These are phyloP conservation scores for Flaveria robusta DNA, from an alignment of 129 eudicot genomes.

Conservation along the genomic window DNA sequence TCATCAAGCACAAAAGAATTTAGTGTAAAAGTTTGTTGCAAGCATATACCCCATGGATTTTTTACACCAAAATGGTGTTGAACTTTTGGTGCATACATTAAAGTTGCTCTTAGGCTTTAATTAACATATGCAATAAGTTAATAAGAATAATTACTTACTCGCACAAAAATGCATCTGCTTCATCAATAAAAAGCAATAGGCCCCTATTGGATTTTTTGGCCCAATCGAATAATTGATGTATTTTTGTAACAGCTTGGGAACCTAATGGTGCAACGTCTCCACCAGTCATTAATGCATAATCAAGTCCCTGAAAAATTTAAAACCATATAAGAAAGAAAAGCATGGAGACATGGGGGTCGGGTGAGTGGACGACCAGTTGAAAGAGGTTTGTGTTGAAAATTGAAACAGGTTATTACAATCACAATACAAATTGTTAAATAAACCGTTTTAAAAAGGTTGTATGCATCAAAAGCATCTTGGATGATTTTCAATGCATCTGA, in stretches of 20 bases:
- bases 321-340: constrained; percentile 8
- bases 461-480: not conserved
- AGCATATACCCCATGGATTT: not conserved
- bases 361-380: not conserved
- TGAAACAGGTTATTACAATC: not conserved
- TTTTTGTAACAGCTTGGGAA: constrained; percentile 94
- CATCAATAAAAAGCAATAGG: constrained; percentile 87
- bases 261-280: constrained; percentile 99
- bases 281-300: constrained; percentile 99
- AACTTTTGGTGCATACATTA: not conserved
- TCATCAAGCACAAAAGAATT: not conserved
- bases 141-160: constrained; percentile 58
- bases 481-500: not conserved
- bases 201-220: constrained; percentile 92
- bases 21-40: not conserved
- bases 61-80: not conserved
- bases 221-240: constrained; percentile 98
- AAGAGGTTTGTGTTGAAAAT: not conserved
- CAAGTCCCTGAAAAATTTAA: constrained; percentile 72
- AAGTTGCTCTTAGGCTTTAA: not conserved
- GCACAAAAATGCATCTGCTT: constrained; percentile 99
- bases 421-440: not conserved
- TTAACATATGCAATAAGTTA: not conserved
- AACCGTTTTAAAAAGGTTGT: not conserved
- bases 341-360: not conserved